These are phyloP conservation scores for Colletotrichum sidae DNA, from an alignment of 2,329 filamentous ascomycete species.

Conservation along the genomic window DNA sequence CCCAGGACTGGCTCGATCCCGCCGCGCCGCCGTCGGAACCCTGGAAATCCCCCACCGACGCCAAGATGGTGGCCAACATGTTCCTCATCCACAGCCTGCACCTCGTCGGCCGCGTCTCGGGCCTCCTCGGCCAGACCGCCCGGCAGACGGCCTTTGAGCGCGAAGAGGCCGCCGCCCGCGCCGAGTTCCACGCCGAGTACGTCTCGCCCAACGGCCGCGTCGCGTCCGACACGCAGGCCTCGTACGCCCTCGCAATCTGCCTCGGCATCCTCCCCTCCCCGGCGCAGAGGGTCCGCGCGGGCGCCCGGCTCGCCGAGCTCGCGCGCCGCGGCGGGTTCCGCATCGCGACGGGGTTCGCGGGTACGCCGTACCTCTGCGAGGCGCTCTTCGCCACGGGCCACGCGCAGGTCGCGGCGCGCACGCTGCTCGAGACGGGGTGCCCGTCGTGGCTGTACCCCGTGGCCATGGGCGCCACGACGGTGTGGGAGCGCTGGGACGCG, in stretches of 20 bases:
- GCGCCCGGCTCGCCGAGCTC: slow-evolving; percentile 15
- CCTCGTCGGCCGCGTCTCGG: slow-evolving; percentile 1
- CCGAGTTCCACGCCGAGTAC: slow-evolving; percentile 42
- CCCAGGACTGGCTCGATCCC: slow-evolving; percentile 47
- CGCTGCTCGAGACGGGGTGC: slow-evolving; percentile 49
- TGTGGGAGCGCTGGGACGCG: slow-evolving; percentile 57
- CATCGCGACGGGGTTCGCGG: slow-evolving; percentile 42
- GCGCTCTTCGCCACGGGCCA: slow-evolving; percentile 24
- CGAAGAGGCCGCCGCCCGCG: background rate
- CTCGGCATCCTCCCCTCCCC: slow-evolving; percentile 34
- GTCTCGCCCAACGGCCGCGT: slow-evolving; percentile 35
- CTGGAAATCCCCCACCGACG: slow-evolving; percentile 43
- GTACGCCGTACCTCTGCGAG: slow-evolving; percentile 40
- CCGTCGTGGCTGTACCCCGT: slow-evolving; percentile 54
- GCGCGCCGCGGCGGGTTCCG: slow-evolving; percentile 15
- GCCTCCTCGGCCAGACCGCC: slow-evolving; percentile 3
- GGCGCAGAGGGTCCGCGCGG: slow-evolving; percentile 6
- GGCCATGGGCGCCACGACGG: slow-evolving; percentile 52
- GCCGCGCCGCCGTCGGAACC: slow-evolving; percentile 44
- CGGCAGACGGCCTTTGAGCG: background rate
- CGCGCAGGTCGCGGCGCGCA: slow-evolving; percentile 46
- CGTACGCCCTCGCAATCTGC: slow-evolving; percentile 39
- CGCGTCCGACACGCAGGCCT: slow-evolving; percentile 39
- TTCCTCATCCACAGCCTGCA: slow-evolving; percentile 42
- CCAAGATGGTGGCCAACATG: slow-evolving; percentile 46